Evolutionary conservation across 257 asterid species (phyloP).

Genomic region (Linderniella brevidens): DNA sequence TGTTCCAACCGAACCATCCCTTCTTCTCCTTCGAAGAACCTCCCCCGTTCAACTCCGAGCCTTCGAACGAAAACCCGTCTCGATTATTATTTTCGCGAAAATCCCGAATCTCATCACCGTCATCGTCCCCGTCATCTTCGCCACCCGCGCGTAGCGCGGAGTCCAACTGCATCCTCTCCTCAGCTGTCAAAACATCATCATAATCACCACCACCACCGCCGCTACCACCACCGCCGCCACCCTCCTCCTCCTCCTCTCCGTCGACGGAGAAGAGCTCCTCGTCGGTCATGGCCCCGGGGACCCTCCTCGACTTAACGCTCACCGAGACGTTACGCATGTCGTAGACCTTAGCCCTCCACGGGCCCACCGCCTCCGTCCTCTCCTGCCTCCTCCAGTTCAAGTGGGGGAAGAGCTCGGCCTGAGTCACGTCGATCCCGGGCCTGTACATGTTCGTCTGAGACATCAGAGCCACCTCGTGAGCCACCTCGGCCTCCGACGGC

Average conservation of each 20-base stretch:
- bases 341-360: conserved; percentile 90
- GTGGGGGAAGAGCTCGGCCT: conserved; percentile 89
- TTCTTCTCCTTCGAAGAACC: conserved; percentile 61
- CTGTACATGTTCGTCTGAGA: conserved; percentile 98
- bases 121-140: conserved; percentile 73
- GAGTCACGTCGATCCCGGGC: conserved; percentile 98
- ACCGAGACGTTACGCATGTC: conserved; percentile 95
- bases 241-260: conserved; percentile 55
- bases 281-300: conserved; percentile 99
- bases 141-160: conserved; percentile 77
- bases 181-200: conserved; percentile 87
- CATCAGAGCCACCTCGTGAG: conserved; percentile 94
- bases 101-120: conserved; percentile 44
- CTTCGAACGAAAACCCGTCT: conserved; percentile 55
- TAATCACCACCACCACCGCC: conserved; percentile 49
- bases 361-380: conserved; percentile 84
- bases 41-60: conserved; percentile 56
- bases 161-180: conserved; percentile 81
- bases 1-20: conserved; percentile 89
- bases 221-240: conserved; percentile 49
- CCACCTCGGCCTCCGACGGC: conserved; percentile 95
- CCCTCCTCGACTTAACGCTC: conserved; percentile 94
- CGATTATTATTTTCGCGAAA: too few relatives aligned
- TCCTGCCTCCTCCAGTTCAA: conserved; percentile 97
- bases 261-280: conserved; percentile 83